These are phyloP conservation scores for Ganoderma sinense DNA, from an alignment of 1,284 basidiomycete species.

Conservation along the genomic window DNA sequence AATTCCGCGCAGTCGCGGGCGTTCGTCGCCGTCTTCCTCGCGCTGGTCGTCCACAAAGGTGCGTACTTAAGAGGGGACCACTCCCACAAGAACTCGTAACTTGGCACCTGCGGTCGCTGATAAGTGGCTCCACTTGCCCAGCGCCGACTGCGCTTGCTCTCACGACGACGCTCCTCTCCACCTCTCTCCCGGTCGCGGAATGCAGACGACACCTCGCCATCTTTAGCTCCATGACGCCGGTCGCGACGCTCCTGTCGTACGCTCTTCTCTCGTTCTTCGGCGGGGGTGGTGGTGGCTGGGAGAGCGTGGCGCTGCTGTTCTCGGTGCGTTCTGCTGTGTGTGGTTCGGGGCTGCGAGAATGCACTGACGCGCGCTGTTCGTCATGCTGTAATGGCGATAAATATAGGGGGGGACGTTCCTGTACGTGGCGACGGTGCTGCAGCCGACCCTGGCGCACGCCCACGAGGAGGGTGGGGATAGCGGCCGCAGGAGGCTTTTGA, in stretches of 20 bases:
- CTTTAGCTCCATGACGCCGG: slow-evolving; percentile 84
- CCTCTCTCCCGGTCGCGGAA: slow-evolving; percentile 68
- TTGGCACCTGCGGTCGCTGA: slow-evolving; percentile 9
- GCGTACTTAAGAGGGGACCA: too few relatives aligned
- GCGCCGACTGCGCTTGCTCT: slow-evolving; percentile 89
- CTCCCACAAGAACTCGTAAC: too few relatives aligned
- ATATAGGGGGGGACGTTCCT: slow-evolving; percentile 90
- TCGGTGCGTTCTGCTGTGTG: slow-evolving; percentile 59
- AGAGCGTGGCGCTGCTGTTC: slow-evolving; percentile 80
- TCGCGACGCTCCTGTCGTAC: slow-evolving; percentile 79
- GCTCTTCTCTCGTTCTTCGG: slow-evolving; percentile 60
- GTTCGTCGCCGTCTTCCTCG: slow-evolving; percentile 86
- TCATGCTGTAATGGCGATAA: too few relatives aligned
- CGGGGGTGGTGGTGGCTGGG: slow-evolving; percentile 56
- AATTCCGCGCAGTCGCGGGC: slow-evolving; percentile 49
- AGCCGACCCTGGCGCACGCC: slow-evolving; percentile 64
- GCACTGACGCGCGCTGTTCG: not conserved
- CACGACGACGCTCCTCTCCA: slow-evolving; percentile 81
- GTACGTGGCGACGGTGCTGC: slow-evolving; percentile 92
- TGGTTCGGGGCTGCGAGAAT: not conserved
- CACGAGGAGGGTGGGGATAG: slow-evolving; percentile 45
- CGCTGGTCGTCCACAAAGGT: slow-evolving; percentile 92
- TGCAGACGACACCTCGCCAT: slow-evolving; percentile 80
- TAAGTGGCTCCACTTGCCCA: slow-evolving; percentile 39
- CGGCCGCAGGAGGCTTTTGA: slow-evolving; percentile 14